phyloP scores from a whole-genome alignment of 78 protist species.

The Chrysochromulina parva region DNA sequence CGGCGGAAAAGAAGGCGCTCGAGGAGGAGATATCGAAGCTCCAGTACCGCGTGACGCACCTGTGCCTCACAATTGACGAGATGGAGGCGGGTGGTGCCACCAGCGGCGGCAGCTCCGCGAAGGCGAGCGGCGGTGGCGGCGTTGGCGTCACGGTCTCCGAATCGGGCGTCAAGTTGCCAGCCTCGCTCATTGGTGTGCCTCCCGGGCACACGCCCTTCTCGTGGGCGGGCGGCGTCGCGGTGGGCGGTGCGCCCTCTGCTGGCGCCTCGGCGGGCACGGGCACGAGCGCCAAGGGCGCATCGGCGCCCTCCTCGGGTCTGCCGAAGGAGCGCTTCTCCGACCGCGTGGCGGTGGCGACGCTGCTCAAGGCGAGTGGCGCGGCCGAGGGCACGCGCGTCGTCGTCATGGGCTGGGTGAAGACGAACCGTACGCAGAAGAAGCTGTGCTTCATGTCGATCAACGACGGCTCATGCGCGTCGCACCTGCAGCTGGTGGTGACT shows the following conservation, averaged over 20 bases:
- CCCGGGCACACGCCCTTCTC: background rate
- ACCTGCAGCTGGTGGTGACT: slow-evolving; percentile 23
- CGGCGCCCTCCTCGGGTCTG: background rate
- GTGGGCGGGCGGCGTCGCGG: background rate
- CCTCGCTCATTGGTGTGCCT: background rate
- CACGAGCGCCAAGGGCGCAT: background rate
- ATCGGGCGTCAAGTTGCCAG: background rate
- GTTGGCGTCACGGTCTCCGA: background rate
- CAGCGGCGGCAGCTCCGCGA: background rate
- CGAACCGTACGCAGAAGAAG: background rate
- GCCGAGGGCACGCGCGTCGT: slow-evolving; percentile 11
- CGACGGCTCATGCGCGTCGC: slow-evolving; percentile 37
- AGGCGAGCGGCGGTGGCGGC: background rate
- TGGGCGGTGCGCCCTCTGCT: no score
- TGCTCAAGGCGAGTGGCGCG: background rate
- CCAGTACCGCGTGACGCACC: background rate
- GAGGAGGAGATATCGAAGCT: background rate
- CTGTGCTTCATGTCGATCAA: slow-evolving; percentile 39
- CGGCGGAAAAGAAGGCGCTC: background rate
- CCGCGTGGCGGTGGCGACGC: background rate
- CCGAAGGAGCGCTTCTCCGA: background rate
- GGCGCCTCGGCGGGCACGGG: background rate
- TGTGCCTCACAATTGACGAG: background rate
- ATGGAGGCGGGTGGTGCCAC: background rate
- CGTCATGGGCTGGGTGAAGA: slow-evolving; percentile 48